Conservation (phyloP, 495 filamentous ascomycete species). For the Letharia lupina region DNA sequence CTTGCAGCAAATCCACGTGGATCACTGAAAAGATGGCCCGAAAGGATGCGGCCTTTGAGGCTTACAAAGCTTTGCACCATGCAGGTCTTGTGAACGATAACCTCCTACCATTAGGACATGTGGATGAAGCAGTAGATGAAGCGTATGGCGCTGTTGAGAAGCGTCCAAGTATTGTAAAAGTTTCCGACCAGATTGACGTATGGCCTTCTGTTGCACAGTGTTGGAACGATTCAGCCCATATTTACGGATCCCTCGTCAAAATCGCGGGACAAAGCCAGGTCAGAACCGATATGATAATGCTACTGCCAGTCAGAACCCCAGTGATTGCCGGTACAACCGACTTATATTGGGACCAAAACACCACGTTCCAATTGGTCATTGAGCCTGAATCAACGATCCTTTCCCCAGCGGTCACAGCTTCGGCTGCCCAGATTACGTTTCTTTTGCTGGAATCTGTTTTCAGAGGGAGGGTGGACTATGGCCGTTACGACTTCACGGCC, state of each 20-base stretch:
- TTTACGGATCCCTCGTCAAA: slow-evolving; percentile 31
- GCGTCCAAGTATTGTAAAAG: slow-evolving; percentile 41
- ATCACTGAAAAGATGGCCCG: slow-evolving; percentile 63
- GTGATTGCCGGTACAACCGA: slow-evolving; percentile 26
- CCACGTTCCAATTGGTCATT: slow-evolving; percentile 19
- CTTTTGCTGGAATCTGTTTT: slow-evolving; percentile 32
- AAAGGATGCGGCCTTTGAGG: slow-evolving; percentile 78
- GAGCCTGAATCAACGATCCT: neutral
- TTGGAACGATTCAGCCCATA: slow-evolving; percentile 37
- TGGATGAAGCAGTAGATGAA: slow-evolving; percentile 32
- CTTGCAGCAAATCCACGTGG: slow-evolving; percentile 50
- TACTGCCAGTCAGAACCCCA: slow-evolving; percentile 33
- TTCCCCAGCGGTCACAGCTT: neutral
- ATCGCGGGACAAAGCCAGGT: slow-evolving; percentile 26
- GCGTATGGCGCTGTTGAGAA: slow-evolving; percentile 35
- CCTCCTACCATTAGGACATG: slow-evolving; percentile 52
- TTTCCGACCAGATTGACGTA: slow-evolving; percentile 52
- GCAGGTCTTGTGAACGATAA: slow-evolving; percentile 71
- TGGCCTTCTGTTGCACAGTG: slow-evolving; percentile 53
- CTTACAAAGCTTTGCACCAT: slow-evolving; percentile 61
- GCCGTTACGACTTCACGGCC: slow-evolving; percentile 30
- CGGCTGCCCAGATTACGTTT: slow-evolving; percentile 25
- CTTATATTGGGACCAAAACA: slow-evolving; percentile 40
- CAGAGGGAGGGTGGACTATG: slow-evolving; percentile 23
- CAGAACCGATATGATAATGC: slow-evolving; percentile 28